Conservation (phyloP, 768 basidiomycete genomes). For the Porphyrellus cyaneotinctus region DNA sequence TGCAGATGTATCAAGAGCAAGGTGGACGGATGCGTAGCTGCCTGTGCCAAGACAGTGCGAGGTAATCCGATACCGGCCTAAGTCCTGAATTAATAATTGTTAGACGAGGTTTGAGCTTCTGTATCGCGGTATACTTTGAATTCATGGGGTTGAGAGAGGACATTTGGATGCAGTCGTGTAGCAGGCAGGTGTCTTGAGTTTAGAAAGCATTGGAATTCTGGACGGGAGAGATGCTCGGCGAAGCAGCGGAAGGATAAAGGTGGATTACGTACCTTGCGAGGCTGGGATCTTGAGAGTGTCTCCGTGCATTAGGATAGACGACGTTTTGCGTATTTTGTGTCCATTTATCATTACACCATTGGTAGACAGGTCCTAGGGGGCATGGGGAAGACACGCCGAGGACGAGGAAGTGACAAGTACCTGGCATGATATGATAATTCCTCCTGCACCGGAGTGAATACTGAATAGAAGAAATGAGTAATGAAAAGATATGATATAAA, state of each 20-base stretch:
- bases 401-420: slow-evolving; percentile 32
- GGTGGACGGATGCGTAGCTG: slow-evolving; percentile 77
- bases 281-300: slow-evolving; percentile 66
- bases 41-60: slow-evolving; percentile 78
- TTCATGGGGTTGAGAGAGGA: slow-evolving; percentile 49
- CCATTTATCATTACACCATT: slow-evolving; percentile 74
- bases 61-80: slow-evolving; percentile 70
- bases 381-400: not conserved
- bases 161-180: slow-evolving; percentile 60
- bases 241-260: not conserved
- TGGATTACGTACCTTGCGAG: slow-evolving; percentile 48
- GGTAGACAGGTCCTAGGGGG: slow-evolving; percentile 62
- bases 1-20: slow-evolving; percentile 61
- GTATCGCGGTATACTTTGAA: slow-evolving; percentile 44
- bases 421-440: slow-evolving; percentile 75
- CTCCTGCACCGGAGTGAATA: slow-evolving; percentile 65
- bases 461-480: slow-evolving; percentile 33
- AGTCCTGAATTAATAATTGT: slow-evolving; percentile 36
- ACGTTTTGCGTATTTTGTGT: slow-evolving; percentile 59
- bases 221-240: not conserved
- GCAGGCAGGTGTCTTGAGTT: slow-evolving; percentile 47
- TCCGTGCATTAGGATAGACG: slow-evolving; percentile 73
- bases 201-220: slow-evolving; percentile 67
- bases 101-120: not conserved
- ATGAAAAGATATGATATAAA: not conserved